Percentiles rank a stretch among this genome's conserved stretches.
phyloP scores from a whole-genome alignment of 805 yeast genomes.

The Candida nanaspora region DNA sequence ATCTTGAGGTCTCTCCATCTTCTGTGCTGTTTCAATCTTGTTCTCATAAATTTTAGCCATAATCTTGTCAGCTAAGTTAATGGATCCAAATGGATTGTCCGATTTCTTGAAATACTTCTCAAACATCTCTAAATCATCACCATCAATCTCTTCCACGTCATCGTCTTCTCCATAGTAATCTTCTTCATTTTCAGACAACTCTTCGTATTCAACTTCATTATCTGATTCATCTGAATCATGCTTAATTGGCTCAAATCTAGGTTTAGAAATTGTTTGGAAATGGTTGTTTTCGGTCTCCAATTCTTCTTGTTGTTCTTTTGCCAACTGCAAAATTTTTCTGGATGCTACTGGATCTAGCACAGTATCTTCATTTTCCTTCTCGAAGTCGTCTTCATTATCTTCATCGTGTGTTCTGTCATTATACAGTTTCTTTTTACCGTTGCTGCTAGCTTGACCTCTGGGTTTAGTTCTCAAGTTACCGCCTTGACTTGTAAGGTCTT shows the following conservation, averaged over 20 bases:
- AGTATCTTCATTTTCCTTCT: slow-evolving; percentile 48
- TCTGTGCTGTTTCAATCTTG: slow-evolving; percentile 19
- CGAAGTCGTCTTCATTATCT: slow-evolving; percentile 29
- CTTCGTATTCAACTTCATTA: slow-evolving; percentile 22
- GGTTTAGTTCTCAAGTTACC: slow-evolving; percentile 54
- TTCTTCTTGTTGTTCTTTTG: slow-evolving; percentile 91
- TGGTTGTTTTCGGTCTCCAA: slow-evolving; percentile 58
- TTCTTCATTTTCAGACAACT: slow-evolving; percentile 28
- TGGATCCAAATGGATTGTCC: slow-evolving; percentile 32
- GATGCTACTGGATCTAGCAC: slow-evolving; percentile 77
- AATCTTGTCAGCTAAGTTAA: slow-evolving; percentile 86
- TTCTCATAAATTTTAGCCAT: slow-evolving; percentile 83
- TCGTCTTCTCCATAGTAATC: slow-evolving; percentile 43
- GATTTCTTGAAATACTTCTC: slow-evolving; percentile 57
- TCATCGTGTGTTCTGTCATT: slow-evolving; percentile 15
- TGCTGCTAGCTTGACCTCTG: slow-evolving; percentile 19
- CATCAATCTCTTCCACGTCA: slow-evolving; percentile 55
- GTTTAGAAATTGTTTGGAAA: slow-evolving; percentile 15
- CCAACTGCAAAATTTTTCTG: slow-evolving; percentile 79
- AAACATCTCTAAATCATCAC: slow-evolving; percentile 77
- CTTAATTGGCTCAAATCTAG: slow-evolving; percentile 23
- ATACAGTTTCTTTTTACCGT: slow-evolving; percentile 9
- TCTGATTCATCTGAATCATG: slow-evolving; percentile 30
- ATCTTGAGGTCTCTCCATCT: slow-evolving; percentile 41
- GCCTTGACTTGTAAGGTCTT: slow-evolving; percentile 66